Evolutionary conservation across 2,329 filamentous ascomycete species (phyloP), one percentile per base, ranked within the genome.

Genomic region (Penicillium sp.): DNA sequence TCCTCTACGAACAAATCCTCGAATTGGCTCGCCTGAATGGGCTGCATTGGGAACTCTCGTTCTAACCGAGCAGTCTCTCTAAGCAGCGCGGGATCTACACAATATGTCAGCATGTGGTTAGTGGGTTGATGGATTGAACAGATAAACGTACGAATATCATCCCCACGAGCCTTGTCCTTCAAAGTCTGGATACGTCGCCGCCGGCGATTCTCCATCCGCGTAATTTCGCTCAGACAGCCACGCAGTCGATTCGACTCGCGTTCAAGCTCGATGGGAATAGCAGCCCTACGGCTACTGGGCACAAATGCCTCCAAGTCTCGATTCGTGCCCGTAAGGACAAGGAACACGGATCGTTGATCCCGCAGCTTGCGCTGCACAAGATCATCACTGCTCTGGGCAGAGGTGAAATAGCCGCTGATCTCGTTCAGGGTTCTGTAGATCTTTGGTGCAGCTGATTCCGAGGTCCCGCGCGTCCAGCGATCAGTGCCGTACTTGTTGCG

Each of bases 1-100:
- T 92, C 86, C 61, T 86, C 83, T 65, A 96, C 91, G 61, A 97
- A 97, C 44, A 97, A 88, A 49, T 86, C 84, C 67, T 99, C 94
- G 67, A 99, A 97, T 66, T 97, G 92, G 2, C 90, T 89, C 0
- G 93, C 87, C 47, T 91, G 89, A 48, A 99, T 88, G 10, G 86
- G 84, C 36, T 92, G 92, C 75, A 90, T 90, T 0, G 92, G 90
- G 59, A 91, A 93, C 55, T 90, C 87, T 43, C 92, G 86, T 75
- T 97, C 94, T 11, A 97, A 80, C 8, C 92, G 86, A 34, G 89
- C 87, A 2, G 92, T 88, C 79, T 97, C 92, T 46, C 84, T 83
- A 21, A 96, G 80, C 4, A 99, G 88, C 47, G 92, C 90, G 0
- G 85, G 83, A 66, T 92, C 82, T 83, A 56, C 16, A 36, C 24